Percentiles rank a stretch among this genome's conserved stretches.
These are phyloP conservation scores for Teunomyces kruisii DNA, from an alignment of 805 yeast genomes.

Conservation along the genomic window DNA sequence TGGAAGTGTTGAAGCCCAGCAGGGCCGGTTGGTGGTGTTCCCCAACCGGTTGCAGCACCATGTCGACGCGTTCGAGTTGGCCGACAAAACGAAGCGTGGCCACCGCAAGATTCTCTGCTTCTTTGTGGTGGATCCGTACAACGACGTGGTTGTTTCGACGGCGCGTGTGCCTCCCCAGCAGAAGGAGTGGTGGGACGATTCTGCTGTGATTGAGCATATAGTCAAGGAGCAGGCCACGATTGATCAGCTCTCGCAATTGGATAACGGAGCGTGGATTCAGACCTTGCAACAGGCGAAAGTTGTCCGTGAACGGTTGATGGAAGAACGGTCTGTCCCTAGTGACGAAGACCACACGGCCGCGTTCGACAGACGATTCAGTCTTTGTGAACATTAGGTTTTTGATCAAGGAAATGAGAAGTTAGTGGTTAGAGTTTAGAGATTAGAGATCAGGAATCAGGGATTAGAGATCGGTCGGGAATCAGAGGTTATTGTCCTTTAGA, in stretches of 20 bases:
- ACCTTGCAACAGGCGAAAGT: conserved; percentile 23
- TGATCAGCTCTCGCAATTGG: conserved; percentile 4
- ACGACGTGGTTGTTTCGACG: conserved; percentile 26
- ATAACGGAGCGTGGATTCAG: conserved; percentile 15
- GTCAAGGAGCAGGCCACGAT: conserved; percentile 5
- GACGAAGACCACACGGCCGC: conserved; percentile 12
- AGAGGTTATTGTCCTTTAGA: too few species aligned
- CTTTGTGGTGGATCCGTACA: conserved; percentile 36
- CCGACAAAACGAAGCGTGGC: conserved; percentile 34
- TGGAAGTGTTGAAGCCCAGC: conserved; percentile 25
- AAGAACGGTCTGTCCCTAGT: conserved; percentile 22
- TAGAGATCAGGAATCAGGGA: too few species aligned
- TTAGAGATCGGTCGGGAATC: too few species aligned
- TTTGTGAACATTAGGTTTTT: too few species aligned
- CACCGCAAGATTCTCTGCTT: conserved; percentile 40
- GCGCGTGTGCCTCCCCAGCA: conserved; percentile 40
- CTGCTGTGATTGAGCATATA: background rate
- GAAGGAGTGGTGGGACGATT: conserved; percentile 28
- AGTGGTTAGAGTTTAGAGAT: too few species aligned
- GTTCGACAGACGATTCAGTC: too few species aligned
- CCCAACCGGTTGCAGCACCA: conserved; percentile 41
- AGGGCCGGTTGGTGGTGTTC: conserved; percentile 32
- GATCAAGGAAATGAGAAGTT: too few species aligned
- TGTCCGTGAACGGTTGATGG: conserved; percentile 27
- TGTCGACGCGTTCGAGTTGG: conserved; percentile 37